Evolutionary conservation across 192 early-diverging fungal species (phyloP), one percentile per base, ranked within the genome.

Genomic region (Coemansia sp.): DNA sequence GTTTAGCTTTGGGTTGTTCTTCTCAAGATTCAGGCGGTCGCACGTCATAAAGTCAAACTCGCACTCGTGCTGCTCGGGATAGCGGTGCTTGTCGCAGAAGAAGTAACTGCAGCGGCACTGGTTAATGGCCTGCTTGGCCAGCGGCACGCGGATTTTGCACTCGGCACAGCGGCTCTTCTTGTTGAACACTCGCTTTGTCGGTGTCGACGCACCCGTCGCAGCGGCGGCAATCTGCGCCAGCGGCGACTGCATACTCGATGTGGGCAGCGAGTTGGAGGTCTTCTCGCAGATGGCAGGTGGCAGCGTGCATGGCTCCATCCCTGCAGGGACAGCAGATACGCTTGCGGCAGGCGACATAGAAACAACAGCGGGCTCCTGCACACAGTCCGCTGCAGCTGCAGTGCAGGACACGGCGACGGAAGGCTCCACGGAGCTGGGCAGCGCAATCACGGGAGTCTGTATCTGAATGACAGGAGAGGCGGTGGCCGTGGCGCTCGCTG

Each of bases 121-220:
- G 81, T 90, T 92, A 54, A 85, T 87, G 12, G 85, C 82, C 70
- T 92, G 89, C 66, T 92, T 90, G 28, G 87, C 87, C 15, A 90
- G 83, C 57, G 88, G 89, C 34, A 92, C 87, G 67, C 87, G 89
- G n/a, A 82, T 72, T 44, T 86, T 81, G 69, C 90, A 92, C 19
- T 74, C 64, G 55, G 85, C 87, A 69, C 89, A 90, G 21, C 88
- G 82, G 36, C 87, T 85, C 75, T 89, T 89, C 73, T 89, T 90
- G 15, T 74, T 73, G 52, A 89, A 87, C 25, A 81, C 49, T 79
- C 83, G 68, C 79, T 75, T 64, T 63, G 59, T 55, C 26, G 75
- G 75, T 8, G 61, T 69, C 17, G 68, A 70, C 48, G 82, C 62
- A 54, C 81, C 77, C 22, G 77, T 47, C 25, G 74, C 71, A 3